These are phyloP conservation scores for Colletotrichum cordylinicola DNA, from an alignment of 2,329 filamentous ascomycete species.

Conservation along the genomic window DNA sequence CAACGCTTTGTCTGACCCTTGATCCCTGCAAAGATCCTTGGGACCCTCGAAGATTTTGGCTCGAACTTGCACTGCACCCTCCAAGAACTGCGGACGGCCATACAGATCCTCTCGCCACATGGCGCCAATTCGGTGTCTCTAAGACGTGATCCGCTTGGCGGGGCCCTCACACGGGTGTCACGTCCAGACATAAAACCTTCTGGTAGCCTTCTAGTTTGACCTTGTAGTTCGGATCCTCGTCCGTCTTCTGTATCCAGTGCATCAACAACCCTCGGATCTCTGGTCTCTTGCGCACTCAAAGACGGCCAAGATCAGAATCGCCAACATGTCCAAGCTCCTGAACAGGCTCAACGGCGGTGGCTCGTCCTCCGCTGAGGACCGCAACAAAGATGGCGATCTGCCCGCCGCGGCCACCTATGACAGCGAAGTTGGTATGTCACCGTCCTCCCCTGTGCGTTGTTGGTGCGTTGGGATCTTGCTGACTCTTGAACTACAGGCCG, in stretches of 20 bases:
- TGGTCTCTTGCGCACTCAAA: not conserved
- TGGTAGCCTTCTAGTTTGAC: not conserved
- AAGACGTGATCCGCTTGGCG: slow-evolving; percentile 23
- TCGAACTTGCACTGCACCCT: not conserved
- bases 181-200: slow-evolving; percentile 17
- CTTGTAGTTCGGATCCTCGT: not conserved
- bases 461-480: no score
- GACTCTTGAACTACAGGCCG: slow-evolving; percentile 23
- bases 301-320: not conserved
- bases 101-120: slow-evolving; percentile 15
- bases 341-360: slow-evolving; percentile 6
- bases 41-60: not conserved
- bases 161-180: not conserved
- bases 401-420: slow-evolving; percentile 5
- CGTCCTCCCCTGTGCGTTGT: no score
- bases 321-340: slow-evolving; percentile 10
- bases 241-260: not conserved
- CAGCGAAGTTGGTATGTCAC: slow-evolving; percentile 21
- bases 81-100: not conserved
- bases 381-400: slow-evolving; percentile 1
- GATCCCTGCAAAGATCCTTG: not conserved
- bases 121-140: slow-evolving; percentile 5
- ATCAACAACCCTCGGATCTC: not conserved
- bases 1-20: not conserved
- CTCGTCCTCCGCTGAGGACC: not conserved